Conservation (phyloP, 371 early-diverging fungal genomes). For the Mucor racemosus region DNA sequence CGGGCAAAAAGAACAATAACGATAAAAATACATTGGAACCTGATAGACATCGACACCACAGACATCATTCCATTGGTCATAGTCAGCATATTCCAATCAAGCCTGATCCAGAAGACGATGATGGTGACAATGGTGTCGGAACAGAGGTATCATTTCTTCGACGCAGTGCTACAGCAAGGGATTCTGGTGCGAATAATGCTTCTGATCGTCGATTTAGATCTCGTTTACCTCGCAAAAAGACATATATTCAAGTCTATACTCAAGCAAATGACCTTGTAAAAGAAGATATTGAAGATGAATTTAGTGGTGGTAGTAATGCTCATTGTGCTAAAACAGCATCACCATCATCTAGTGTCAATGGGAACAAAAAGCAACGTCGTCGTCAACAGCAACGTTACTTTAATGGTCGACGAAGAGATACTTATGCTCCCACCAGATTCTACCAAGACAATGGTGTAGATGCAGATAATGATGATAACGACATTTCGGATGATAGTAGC, state of each 20-base stretch:
- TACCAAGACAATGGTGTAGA: slow-evolving; percentile 43
- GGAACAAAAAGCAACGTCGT: background rate
- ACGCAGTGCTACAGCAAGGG: slow-evolving; percentile 12
- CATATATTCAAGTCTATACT: slow-evolving; percentile 68
- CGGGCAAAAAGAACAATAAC: background rate
- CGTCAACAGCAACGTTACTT: background rate
- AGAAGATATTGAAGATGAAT: slow-evolving; percentile 69
- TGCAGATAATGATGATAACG: slow-evolving; percentile 26
- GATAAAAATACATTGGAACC: no score
- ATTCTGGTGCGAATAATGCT: background rate
- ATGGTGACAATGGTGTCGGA: background rate
- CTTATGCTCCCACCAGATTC: background rate
- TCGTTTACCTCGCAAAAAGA: slow-evolving; percentile 52
- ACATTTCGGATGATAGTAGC: slow-evolving; percentile 37
- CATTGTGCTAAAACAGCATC: background rate
- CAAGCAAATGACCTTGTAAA: slow-evolving; percentile 66
- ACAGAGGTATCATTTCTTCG: slow-evolving; percentile 1
- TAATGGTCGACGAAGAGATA: slow-evolving; percentile 35
- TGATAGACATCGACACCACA: slow-evolving; percentile 3
- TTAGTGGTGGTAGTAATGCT: slow-evolving; percentile 24
- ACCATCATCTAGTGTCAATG: background rate
- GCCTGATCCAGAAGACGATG: background rate
- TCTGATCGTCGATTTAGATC: slow-evolving; percentile 33
- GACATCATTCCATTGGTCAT: slow-evolving; percentile 29
- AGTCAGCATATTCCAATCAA: slow-evolving; percentile 13